phyloP scores from a whole-genome alignment of 2,329 filamentous ascomycete genomes.

The Rutstroemia sp. region DNA sequence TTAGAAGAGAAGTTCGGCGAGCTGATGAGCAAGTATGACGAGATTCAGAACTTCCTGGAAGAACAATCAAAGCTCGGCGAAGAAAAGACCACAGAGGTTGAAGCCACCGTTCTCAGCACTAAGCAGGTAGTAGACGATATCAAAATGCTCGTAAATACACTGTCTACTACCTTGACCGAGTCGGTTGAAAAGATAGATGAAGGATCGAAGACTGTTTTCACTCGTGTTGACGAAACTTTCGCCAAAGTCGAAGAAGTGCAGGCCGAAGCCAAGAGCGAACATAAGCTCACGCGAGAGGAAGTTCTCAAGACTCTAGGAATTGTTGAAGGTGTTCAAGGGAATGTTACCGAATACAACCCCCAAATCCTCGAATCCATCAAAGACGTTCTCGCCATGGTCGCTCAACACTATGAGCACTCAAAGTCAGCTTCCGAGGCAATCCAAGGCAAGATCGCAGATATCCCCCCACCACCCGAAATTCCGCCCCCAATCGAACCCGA shows the following conservation, averaged over 20 bases:
- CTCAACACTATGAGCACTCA: constrained; percentile 82
- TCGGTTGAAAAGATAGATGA: constrained; percentile 81
- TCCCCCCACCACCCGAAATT: constrained; percentile 46
- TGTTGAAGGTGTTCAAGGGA: constrained; percentile 69
- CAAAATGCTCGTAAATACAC: constrained; percentile 75
- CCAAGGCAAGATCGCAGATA: constrained; percentile 48
- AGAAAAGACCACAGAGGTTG: constrained; percentile 63
- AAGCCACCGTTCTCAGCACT: constrained; percentile 65
- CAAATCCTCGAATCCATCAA: constrained; percentile 81
- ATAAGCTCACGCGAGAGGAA: constrained; percentile 75
- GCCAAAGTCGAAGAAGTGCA: constrained; percentile 69
- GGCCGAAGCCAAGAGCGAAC: constrained; percentile 66
- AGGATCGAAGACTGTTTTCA: constrained; percentile 81
- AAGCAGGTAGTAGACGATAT: constrained; percentile 82
- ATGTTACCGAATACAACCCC: constrained; percentile 77
- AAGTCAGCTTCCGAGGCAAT: constrained; percentile 54
- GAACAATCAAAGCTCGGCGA: constrained; percentile 67
- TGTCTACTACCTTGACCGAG: constrained; percentile 73
- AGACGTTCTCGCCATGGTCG: constrained; percentile 75
- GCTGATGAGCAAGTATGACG: constrained; percentile 81
- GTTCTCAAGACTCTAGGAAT: constrained; percentile 66
- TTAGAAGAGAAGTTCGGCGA: constrained; percentile 64
- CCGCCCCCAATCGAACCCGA: constrained; percentile 45
- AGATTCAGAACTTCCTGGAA: constrained; percentile 67
- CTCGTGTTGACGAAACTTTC: constrained; percentile 72